Percentiles rank a stretch among this genome's conserved stretches.
These are phyloP conservation scores for Phytophthora meadii DNA, from an alignment of 352 stramenopile species.

Conservation along the genomic window DNA sequence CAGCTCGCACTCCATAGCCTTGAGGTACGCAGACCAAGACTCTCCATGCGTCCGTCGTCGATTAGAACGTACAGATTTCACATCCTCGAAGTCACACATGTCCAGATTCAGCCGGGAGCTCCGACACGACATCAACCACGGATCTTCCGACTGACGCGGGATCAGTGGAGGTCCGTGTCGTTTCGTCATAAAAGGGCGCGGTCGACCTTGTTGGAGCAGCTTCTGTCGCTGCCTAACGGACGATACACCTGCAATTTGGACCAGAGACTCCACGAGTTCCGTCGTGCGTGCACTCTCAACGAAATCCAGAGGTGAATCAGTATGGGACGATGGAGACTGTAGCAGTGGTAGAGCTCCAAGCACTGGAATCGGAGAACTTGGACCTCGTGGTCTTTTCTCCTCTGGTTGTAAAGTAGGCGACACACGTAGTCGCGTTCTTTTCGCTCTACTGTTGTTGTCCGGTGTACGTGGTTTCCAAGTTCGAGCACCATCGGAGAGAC, in stretches of 20 bases:
- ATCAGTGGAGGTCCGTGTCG: slow-evolving; percentile 11
- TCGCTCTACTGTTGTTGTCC: slow-evolving; percentile 14
- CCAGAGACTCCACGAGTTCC: slow-evolving; percentile 30
- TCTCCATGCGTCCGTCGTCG: background rate
- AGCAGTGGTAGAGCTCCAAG: slow-evolving; percentile 27
- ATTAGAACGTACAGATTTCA: slow-evolving; percentile 17
- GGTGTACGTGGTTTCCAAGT: slow-evolving; percentile 2
- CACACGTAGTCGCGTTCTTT: slow-evolving; percentile 20
- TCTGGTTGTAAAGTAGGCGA: too few relatives aligned
- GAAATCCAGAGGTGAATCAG: slow-evolving; percentile 28
- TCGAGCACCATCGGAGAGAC: slow-evolving; percentile 11
- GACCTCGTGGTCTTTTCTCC: too few relatives aligned
- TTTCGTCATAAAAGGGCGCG: background rate
- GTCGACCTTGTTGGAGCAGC: slow-evolving; percentile 19
- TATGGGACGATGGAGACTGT: slow-evolving; percentile 23
- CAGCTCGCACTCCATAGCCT: slow-evolving; percentile 35
- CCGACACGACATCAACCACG: slow-evolving; percentile 16
- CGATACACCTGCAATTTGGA: slow-evolving; percentile 24
- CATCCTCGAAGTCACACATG: slow-evolving; percentile 29
- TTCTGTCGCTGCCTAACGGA: slow-evolving; percentile 29
- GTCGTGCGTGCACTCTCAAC: slow-evolving; percentile 15
- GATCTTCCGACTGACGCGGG: slow-evolving; percentile 6
- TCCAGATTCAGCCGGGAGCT: slow-evolving; percentile 38
- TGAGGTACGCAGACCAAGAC: slow-evolving; percentile 23
- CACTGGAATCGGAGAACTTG: too few relatives aligned